Conservation (phyloP, 2,329 filamentous ascomycete genomes). For the Colletotrichum tanaceti region DNA sequence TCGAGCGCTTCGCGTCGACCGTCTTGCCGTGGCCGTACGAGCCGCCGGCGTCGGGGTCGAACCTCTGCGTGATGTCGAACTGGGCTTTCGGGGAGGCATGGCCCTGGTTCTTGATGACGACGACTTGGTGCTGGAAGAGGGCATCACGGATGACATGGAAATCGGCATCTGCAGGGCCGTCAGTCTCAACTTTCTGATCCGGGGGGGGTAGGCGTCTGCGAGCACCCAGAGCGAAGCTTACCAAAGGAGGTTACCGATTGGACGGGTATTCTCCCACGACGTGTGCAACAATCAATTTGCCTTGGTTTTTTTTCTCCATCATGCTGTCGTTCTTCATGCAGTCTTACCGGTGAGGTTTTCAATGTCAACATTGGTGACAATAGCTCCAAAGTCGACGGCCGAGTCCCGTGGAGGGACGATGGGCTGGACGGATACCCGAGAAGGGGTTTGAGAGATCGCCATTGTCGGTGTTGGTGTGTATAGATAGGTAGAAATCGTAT, state of each 20-base stretch:
- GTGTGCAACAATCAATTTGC: slow-evolving; percentile 28
- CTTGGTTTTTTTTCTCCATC: slow-evolving; percentile 10
- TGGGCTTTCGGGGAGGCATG: slow-evolving; percentile 76
- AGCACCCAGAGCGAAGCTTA: slow-evolving; percentile 49
- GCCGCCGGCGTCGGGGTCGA: slow-evolving; percentile 73
- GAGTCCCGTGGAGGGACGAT: slow-evolving; percentile 53
- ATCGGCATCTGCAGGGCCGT: slow-evolving; percentile 63
- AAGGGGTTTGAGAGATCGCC: slow-evolving; percentile 19
- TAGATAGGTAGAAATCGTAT: background rate
- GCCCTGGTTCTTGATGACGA: slow-evolving; percentile 77
- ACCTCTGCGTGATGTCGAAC: slow-evolving; percentile 78
- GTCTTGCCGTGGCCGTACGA: slow-evolving; percentile 83
- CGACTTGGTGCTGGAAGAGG: slow-evolving; percentile 75
- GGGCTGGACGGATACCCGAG: slow-evolving; percentile 49
- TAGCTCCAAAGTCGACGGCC: slow-evolving; percentile 69
- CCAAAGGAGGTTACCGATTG: slow-evolving; percentile 70
- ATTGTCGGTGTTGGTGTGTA: background rate
- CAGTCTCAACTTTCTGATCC: slow-evolving; percentile 27
- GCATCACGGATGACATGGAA: slow-evolving; percentile 73
- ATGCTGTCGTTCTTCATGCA: slow-evolving; percentile 23
- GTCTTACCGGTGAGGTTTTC: slow-evolving; percentile 71
- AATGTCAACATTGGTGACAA: slow-evolving; percentile 68
- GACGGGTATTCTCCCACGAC: slow-evolving; percentile 65
- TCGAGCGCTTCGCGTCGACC: slow-evolving; percentile 70
- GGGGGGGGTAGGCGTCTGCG: no score